These are phyloP conservation scores for Sicyos edulis DNA, from an alignment of 306 rosid species.

Conservation along the genomic window DNA sequence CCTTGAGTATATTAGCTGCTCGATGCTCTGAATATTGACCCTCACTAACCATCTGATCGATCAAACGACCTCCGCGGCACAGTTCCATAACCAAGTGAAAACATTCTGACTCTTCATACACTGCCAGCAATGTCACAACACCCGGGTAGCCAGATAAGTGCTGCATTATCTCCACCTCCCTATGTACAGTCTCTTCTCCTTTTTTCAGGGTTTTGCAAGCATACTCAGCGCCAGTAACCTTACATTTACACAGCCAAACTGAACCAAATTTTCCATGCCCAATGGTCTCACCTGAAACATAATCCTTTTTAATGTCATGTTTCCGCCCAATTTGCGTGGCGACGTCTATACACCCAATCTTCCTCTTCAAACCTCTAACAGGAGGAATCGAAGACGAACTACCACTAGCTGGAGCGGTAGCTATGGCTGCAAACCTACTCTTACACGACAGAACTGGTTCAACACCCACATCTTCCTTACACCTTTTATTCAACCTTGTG, in stretches of 20 bases:
- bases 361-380: conserved; percentile 88
- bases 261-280: conserved; percentile 96
- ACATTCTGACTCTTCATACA: conserved; percentile 76
- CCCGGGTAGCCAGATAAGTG: conserved; percentile 95
- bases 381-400: conserved; percentile 62
- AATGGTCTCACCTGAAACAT: conserved; percentile 54
- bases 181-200: conserved; percentile 93
- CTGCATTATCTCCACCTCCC: conserved; percentile 99
- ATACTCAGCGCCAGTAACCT: conserved; percentile 60
- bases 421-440: conserved; percentile 84
- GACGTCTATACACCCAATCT: conserved; percentile 93
- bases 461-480: conserved; percentile 56
- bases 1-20: conserved; percentile 78
- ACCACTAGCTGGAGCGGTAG: conserved; percentile 92
- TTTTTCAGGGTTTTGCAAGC: conserved; percentile 88
- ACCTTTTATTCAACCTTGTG: conserved; percentile 78
- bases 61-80: conserved; percentile 85
- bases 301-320: conserved; percentile 84
- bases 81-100: conserved; percentile 97
- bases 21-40: conserved; percentile 74
- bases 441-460: conserved; percentile 49
- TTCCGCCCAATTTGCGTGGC: conserved; percentile 95
- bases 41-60: conserved; percentile 66
- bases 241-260: conserved; percentile 65
- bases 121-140: conserved; percentile 89